Conservation (phyloP, 164 flowering plant species). For the Piper betle region DNA sequence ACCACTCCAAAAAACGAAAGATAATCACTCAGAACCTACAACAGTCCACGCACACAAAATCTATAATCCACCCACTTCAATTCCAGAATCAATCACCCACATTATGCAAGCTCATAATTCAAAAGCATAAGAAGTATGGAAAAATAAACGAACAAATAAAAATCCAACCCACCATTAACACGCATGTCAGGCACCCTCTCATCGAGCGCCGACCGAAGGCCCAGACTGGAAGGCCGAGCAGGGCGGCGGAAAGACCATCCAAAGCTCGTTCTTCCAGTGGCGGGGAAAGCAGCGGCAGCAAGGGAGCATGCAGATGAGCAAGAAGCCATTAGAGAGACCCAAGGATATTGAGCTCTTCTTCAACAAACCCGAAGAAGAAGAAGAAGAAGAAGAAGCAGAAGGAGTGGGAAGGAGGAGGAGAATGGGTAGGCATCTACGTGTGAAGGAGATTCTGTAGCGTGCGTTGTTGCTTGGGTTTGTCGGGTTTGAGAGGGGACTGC, state of each 20-base stretch:
- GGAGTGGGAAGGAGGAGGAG: too few species aligned
- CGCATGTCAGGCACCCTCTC: constrained; percentile 76
- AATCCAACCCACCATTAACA: constrained; percentile 38
- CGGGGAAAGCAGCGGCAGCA: constrained; percentile 2
- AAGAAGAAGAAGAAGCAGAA: too few species aligned
- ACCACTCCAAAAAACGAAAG: too few species aligned
- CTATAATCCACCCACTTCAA: not conserved
- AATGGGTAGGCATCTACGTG: not conserved
- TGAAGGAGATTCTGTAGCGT: not conserved
- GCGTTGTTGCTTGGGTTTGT: not conserved
- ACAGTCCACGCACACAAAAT: too few species aligned
- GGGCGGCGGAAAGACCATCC: constrained; percentile 16
- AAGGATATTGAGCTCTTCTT: not conserved
- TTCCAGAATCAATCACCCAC: not conserved
- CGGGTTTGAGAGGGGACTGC: not conserved
- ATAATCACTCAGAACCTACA: too few species aligned
- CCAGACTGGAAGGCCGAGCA: constrained; percentile 19
- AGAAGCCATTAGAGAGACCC: not conserved
- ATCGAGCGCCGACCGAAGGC: constrained; percentile 50
- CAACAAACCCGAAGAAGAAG: too few species aligned
- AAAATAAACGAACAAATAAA: not conserved
- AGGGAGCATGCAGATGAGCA: constrained; percentile 7
- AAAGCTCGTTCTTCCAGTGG: constrained; percentile 3
- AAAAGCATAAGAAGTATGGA: not conserved
- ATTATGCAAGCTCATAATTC: not conserved